phyloP scores from a whole-genome alignment of 1,284 basidiomycete genomes.

The Schizophyllum amplum region DNA sequence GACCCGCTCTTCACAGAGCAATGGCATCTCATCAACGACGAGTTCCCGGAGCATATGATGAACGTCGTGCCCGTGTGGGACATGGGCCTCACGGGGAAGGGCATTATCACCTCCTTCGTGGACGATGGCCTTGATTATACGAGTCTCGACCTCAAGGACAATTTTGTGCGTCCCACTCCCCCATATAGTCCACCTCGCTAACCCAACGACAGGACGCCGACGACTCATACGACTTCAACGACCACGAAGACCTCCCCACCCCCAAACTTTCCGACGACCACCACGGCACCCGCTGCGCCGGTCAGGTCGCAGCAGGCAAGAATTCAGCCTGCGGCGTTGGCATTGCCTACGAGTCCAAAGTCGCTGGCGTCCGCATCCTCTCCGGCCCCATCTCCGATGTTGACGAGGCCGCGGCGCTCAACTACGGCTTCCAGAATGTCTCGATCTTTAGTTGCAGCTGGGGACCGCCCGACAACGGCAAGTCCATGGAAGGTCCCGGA shows the following conservation, averaged over 20 bases:
- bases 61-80: conserved; percentile 84
- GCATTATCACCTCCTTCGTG: conserved; percentile 84
- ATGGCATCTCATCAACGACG: conserved; percentile 88
- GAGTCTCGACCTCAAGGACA: conserved; percentile 79
- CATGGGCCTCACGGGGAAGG: conserved; percentile 79
- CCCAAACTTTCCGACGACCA: conserved; percentile 89
- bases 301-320: conserved; percentile 95
- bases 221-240: conserved; percentile 96
- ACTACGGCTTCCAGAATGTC: conserved; percentile 89
- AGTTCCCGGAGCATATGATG: conserved; percentile 73
- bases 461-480: conserved; percentile 96
- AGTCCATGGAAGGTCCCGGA: conserved; percentile 91
- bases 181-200: conserved; percentile 4
- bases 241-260: conserved; percentile 82
- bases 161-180: conserved; percentile 67
- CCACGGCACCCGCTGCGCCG: conserved; percentile 97
- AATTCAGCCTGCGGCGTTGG: conserved; percentile 96
- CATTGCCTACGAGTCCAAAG: conserved; percentile 86
- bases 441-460: conserved; percentile 96
- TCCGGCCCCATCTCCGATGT: conserved; percentile 95
- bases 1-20: conserved; percentile 86
- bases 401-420: conserved; percentile 96
- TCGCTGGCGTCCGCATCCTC: conserved; percentile 92
- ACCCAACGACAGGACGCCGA: conserved; percentile 58
- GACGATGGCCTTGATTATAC: conserved; percentile 95